Percentiles rank a stretch among this genome's conserved stretches.
Conservation (phyloP, 1,139 yeast species). For the Blastobotrys illinoisensis region DNA sequence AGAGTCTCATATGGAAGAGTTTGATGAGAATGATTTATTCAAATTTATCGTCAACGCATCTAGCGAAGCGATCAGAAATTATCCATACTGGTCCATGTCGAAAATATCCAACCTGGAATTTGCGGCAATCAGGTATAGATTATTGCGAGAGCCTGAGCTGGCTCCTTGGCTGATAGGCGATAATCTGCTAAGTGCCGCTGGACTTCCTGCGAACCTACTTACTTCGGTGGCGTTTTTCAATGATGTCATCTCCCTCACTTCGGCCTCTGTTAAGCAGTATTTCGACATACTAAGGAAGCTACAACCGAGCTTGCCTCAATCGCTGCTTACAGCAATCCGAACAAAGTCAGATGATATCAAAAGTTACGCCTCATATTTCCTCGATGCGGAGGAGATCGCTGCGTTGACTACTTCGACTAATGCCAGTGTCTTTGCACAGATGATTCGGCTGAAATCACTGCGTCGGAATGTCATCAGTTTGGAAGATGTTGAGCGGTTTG, state of each 20-base stretch:
- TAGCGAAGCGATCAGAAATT: neutral
- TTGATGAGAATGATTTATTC: neutral
- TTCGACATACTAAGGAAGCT: neutral
- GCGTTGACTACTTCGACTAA: neutral
- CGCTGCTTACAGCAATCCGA: neutral
- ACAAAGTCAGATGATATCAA: neutral
- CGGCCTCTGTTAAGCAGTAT: neutral
- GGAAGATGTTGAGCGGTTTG: neutral
- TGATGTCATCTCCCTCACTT: neutral
- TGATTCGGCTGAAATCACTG: neutral
- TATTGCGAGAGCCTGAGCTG: neutral
- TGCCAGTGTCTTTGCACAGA: neutral
- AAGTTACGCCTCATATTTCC: neutral
- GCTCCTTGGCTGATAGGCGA: neutral
- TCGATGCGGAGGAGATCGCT: neutral
- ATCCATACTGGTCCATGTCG: neutral
- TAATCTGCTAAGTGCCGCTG: neutral
- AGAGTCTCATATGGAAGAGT: neutral
- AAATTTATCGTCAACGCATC: neutral
- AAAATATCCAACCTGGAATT: neutral
- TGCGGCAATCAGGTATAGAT: neutral
- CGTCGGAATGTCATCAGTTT: neutral
- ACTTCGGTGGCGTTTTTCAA: neutral
- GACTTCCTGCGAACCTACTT: neutral
- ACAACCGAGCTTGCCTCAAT: neutral